phyloP scores from a whole-genome alignment of 768 basidiomycete species.

The Tulasnella sp. region DNA sequence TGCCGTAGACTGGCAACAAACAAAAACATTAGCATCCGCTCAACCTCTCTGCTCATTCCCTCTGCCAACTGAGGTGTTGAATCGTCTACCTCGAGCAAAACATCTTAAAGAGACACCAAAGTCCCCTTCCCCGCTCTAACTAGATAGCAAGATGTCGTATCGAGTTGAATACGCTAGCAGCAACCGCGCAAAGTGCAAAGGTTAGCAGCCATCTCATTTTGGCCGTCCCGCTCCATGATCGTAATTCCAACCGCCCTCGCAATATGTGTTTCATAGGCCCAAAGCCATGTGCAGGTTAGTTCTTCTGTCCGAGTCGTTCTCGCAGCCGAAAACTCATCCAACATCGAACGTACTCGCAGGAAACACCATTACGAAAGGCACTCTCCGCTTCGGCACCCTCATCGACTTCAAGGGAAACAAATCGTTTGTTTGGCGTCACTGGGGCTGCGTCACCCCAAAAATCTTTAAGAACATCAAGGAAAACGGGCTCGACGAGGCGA shows the following conservation, averaged over 20 bases:
- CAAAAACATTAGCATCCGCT: background rate
- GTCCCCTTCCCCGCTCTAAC: no score
- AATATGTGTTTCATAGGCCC: background rate
- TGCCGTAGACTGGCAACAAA: background rate
- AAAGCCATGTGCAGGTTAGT: background rate
- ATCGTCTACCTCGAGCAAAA: no score
- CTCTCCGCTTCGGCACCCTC: conserved; percentile 58
- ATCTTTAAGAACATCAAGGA: conserved; percentile 59
- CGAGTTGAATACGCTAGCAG: conserved; percentile 2
- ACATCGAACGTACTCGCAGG: conserved; percentile 31
- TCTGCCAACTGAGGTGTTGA: no score
- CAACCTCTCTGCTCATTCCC: no score
- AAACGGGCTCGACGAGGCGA: conserved; percentile 37
- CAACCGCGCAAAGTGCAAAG: conserved; percentile 7
- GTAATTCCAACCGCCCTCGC: background rate
- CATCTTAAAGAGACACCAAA: no score
- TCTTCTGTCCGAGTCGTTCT: background rate
- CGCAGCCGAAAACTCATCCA: background rate
- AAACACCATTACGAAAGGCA: conserved; percentile 58
- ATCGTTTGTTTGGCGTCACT: conserved; percentile 58
- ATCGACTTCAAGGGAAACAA: conserved; percentile 64
- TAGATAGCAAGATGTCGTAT: background rate
- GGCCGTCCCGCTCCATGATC: background rate
- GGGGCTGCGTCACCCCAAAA: conserved; percentile 70
- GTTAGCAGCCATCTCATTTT: background rate